Base-by-base conservation (phyloP, 495 filamentous ascomycete genomes). In the Hypoxylon lienhwacheense region DNA sequence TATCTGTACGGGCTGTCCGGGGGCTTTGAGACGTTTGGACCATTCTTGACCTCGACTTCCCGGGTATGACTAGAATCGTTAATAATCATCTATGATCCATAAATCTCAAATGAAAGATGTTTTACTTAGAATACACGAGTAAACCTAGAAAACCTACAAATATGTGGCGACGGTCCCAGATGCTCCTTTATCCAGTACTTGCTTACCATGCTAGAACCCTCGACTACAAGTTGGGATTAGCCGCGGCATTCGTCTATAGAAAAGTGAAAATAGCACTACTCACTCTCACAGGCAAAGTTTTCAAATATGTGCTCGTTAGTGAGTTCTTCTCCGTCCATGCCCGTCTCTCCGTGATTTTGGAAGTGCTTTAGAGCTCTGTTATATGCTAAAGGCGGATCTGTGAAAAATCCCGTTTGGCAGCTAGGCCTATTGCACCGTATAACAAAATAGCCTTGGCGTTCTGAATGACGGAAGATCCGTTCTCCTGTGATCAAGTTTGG, bases 121-220 rank as follows among this genome's bases (percentile, higher is more conserved):
- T 2, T 20, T n/a, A 16, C 35, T 24, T 1, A 20, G 35, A 12
- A 17, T 7, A 17, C 26, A 8, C 12, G 3, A 15, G 22, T 0
- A n/a, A n/a, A n/a, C n/a, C n/a, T n/a, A n/a, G n/a, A n/a, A n/a
- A n/a, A 63, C 65, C 28, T 39, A 67, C 65, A 67, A 10, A 59
- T 67, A 19, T 67, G 65, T 15, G 62, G 65, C 6, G 41, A 34
- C 24, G 53, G 21, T 11, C 62, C 55, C 17, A 65, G 54, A 47
- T 67, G 65, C 37, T 65, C 62, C 31, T 50, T 60, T 10, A 67
- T 57, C 65, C 65, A 67, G 35, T 67, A 65, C 43, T 63, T 65
- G 33, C 58, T 63, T 7, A 55, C 62, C 58, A 67, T 47, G 26
- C 48, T 59, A 3, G 42, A 45, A 24, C 61, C 62, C 26, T 65